A percentile compares a stretch with the other conserved stretches of the same genome.
These are phyloP conservation scores for Podospora comata DNA, from an alignment of 495 filamentous ascomycete genomes.

Conservation along the genomic window DNA sequence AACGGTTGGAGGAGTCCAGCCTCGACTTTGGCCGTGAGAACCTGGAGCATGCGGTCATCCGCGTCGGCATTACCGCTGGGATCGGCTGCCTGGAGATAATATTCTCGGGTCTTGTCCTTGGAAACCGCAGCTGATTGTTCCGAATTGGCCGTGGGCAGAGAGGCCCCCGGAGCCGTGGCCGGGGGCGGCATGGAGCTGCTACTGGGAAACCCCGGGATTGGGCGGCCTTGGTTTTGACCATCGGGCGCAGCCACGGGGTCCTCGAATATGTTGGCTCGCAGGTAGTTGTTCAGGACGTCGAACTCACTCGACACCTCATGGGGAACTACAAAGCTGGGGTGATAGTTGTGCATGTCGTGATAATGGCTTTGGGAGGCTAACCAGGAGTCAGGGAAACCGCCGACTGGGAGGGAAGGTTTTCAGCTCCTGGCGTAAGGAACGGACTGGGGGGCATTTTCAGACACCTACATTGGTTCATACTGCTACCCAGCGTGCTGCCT, in stretches of 20 bases:
- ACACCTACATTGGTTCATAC: conserved; percentile 73
- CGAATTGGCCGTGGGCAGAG: conserved; percentile 44
- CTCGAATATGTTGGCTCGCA: conserved; percentile 82
- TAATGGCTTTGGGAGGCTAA: conserved; percentile 68
- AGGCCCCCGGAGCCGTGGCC: conserved; percentile 37
- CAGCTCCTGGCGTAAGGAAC: conserved; percentile 30
- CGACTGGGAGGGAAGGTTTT: conserved; percentile 39
- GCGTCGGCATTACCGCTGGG: conserved; percentile 87
- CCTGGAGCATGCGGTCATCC: conserved; percentile 91
- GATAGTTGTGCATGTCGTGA: conserved; percentile 90
- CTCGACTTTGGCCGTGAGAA: conserved; percentile 91
- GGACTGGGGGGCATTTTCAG: conserved; percentile 28
- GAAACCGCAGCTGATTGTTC: conserved; percentile 56
- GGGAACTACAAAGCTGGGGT: conserved; percentile 93
- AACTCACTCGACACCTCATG: conserved; percentile 95
- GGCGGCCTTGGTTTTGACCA: conserved; percentile 48
- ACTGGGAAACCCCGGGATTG: conserved; percentile 36
- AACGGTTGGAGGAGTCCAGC: conserved; percentile 93
- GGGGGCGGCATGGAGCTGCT: conserved; percentile 42
- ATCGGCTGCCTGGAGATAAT: conserved; percentile 95
- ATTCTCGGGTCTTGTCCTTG: conserved; percentile 84
- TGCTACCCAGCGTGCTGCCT: conserved; percentile 51
- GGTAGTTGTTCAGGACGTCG: conserved; percentile 92
- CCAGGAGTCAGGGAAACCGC: conserved; percentile 55
- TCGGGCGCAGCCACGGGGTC: conserved; percentile 65